phyloP scores from a whole-genome alignment of 2,329 filamentous ascomycete genomes.

The Trichophyton schoenleinii region DNA sequence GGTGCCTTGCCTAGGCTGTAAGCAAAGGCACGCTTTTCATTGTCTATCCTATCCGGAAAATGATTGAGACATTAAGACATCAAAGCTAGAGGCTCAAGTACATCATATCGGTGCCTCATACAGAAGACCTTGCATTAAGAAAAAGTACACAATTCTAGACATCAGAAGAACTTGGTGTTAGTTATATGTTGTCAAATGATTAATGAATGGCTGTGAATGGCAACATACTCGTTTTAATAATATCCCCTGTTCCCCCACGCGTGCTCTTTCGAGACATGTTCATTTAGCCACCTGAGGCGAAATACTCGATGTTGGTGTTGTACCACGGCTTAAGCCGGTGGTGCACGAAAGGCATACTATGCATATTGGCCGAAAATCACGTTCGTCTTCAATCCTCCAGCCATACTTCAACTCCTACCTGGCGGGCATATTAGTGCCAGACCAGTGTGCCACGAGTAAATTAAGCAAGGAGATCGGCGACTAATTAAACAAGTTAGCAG shows the following conservation, averaged over 20 bases:
- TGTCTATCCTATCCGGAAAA: not conserved
- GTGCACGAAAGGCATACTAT: not conserved
- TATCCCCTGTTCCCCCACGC: constrained; percentile 15
- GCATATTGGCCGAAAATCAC: not conserved
- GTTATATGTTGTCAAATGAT: not conserved
- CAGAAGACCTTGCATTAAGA: not conserved
- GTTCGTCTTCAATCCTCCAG: not conserved
- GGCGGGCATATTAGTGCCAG: too few relatives aligned
- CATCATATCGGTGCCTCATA: not conserved
- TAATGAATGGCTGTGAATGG: not conserved
- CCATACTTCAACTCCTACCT: not conserved
- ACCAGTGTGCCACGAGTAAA: not conserved
- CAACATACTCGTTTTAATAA: constrained; percentile 13
- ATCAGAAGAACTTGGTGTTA: not conserved
- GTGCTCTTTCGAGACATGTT: not conserved
- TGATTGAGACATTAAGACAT: not conserved
- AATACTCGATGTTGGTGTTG: not conserved
- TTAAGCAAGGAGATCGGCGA: constrained; percentile 18
- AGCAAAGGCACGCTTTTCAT: too few relatives aligned
- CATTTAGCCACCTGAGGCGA: not conserved
- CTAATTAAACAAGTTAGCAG: constrained; percentile 7
- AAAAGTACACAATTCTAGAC: constrained; percentile 3
- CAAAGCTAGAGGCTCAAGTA: not conserved
- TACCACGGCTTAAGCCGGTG: not conserved
- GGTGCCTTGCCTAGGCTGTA: too few relatives aligned